Evolutionary conservation across 805 yeast genomes (phyloP).

Genomic region (Candida boleticola): DNA sequence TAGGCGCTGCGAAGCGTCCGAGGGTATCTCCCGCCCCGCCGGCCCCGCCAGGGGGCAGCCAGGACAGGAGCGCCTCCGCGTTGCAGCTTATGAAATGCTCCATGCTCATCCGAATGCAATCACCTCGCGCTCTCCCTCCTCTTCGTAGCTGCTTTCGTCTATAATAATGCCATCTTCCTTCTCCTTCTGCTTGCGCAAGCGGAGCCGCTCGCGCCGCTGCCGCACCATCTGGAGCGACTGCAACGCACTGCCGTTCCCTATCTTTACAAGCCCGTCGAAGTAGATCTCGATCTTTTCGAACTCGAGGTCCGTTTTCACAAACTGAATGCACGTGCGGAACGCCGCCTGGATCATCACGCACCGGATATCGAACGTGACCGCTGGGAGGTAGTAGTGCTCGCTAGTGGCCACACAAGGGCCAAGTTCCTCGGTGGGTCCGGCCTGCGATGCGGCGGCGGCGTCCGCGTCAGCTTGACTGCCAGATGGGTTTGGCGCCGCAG

Average conservation of each 20-base stretch:
- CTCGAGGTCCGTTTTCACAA: constrained; percentile 20
- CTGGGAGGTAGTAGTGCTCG: constrained; percentile 22
- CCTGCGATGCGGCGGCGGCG: background rate
- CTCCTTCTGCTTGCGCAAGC: background rate
- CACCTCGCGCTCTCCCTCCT: background rate
- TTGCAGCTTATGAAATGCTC: too few species aligned
- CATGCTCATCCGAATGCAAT: background rate
- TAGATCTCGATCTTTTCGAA: constrained; percentile 30
- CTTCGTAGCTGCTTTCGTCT: background rate
- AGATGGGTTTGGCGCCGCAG: too few species aligned
- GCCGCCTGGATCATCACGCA: constrained; percentile 35
- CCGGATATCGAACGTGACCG: constrained; percentile 24
- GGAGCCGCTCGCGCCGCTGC: background rate
- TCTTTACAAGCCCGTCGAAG: constrained; percentile 26
- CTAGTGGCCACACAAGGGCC: constrained; percentile 24
- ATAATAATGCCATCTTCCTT: background rate
- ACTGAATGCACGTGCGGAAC: constrained; percentile 18
- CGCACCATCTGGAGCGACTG: constrained; percentile 8
- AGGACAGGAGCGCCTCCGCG: too few species aligned
- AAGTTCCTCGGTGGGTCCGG: background rate
- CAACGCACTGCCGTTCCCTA: constrained; percentile 35
- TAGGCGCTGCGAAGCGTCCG: too few species aligned
- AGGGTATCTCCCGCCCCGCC: too few species aligned
- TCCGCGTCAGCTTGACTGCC: background rate
- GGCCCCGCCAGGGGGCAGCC: too few species aligned